Evolutionary conservation across 2,329 filamentous ascomycete genomes (phyloP).

Genomic region (Fusarium sp.): DNA sequence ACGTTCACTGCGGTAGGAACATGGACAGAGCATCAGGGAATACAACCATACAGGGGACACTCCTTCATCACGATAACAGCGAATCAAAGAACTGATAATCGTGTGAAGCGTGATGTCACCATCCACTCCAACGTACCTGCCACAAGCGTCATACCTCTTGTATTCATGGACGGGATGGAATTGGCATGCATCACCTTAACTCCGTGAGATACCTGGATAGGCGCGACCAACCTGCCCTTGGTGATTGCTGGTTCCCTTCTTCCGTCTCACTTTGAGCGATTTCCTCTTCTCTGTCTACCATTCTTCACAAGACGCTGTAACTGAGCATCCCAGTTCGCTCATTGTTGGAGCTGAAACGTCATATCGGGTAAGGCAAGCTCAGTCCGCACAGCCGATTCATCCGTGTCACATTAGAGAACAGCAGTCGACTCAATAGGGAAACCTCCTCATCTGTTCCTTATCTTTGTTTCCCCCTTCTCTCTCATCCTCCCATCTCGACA

Average conservation of each 20-base stretch:
- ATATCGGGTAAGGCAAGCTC: conserved; percentile 8
- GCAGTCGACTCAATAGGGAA: background rate
- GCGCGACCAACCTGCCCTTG: background rate
- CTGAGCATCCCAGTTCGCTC: background rate
- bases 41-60: background rate
- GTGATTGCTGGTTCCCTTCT: background rate
- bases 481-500: background rate
- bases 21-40: background rate
- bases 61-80: background rate
- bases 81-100: background rate
- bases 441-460: background rate
- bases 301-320: background rate
- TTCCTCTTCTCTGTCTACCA: background rate
- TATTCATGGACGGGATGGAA: conserved; percentile 7
- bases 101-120: conserved; percentile 35
- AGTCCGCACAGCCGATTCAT: background rate
- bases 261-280: background rate
- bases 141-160: conserved; percentile 17
- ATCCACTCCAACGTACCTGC: background rate
- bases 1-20: background rate
- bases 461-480: background rate
- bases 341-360: background rate
- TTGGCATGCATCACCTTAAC: conserved; percentile 26
- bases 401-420: background rate
- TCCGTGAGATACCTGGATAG: conserved; percentile 16